Evolutionary conservation across 345 rosid species (phyloP), one percentile per base, ranked within the genome.

Genomic region (Gynandropsis gynandra): DNA sequence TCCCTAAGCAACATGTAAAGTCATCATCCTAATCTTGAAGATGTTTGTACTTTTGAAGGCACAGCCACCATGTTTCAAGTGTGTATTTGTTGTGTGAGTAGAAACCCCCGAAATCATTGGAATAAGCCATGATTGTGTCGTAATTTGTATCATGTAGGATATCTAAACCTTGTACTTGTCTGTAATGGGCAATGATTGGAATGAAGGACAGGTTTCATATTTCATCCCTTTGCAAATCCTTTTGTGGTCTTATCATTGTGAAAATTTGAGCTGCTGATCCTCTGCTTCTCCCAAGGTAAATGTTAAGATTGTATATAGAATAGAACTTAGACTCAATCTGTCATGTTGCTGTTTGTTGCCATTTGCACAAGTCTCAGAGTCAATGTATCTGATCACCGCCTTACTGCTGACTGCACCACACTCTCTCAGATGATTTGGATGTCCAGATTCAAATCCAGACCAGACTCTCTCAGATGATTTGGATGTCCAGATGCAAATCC

Each of bases 401-500:
- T 51, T 52, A 78, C 48, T 38, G 87, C 49, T 24, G 85, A 80
- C 18, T 71, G 78, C 59, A 54, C 58, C 20, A 66, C 72, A 56
- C 75, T 52, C 87, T 80, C 17, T 69, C 57, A 8, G 74, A 53
- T 16, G 82, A 76, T 67, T 63, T 74, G 12, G 68, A 48, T 42
- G 80, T 20, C 87, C 87, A 12, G 60, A 24, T 70, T 78, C 87
- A 50, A 78, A 80, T 68, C 82, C 93, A 54, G n/a, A 54, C 58
- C 20, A 66, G 72, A 56, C 75, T 52, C 87, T 80, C 17, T 69
- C 57, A 8, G 74, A 53, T 16, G 82, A 76, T 67, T 63, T 74
- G 12, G 68, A 48, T 42, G 80, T 20, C 87, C 87, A 12, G 60
- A 24, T 70, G 76, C 87, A 50, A 78, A 80, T 68, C 82, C 93